Evolutionary conservation across 768 basidiomycete genomes (phyloP), one percentile per base, ranked within the genome.

Genomic region (Panellus pusillus): DNA sequence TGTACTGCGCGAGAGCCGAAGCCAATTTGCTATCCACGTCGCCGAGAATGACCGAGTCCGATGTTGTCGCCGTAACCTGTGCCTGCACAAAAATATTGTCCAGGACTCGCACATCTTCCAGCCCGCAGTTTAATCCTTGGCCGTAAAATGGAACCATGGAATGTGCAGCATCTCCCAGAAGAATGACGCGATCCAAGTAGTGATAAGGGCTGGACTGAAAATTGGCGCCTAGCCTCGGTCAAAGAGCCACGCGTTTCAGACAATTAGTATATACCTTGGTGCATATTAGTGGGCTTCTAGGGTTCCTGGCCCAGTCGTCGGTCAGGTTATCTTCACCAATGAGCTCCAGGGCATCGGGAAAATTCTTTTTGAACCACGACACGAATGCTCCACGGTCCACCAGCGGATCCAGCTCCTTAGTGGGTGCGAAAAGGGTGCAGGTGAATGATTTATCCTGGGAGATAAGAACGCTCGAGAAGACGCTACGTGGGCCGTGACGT

Each of bases 121-220:
- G 80, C 14, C 96, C 96, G 66, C 95, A 97, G 67, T 99, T 99
- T 62, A 98, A 80, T 38, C 96, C 96, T 78, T 99, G 96, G 39
- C 96, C 91, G 68, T 90, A 94, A 74, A 94, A 95, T 58, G 96
- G 95, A n/a, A 95, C 94, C 94, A 98, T 98, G 39, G 93, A 89
- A 71, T 99, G 96, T 11, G 93, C 92, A 37, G 96, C 89, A 70
- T 99, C 96, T 50, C 96, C 96, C 45, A 99, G 72, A 50, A 98
- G 81, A 36, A 98, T 79, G 58, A 78, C 92, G 62, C 90, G 81
- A 73, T 93, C 91, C 72, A 82, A 80, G 77, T 92, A 93, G 71
- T 97, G 93, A 72, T 94, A 95, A 45, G 93, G 93, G 54, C 78
- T 84, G 63, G 84, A 80, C 93, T 95, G 54, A 15, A 57, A 44